A percentile compares a stretch with the other conserved stretches of the same genome.
Evolutionary conservation across 805 yeast genomes (phyloP).

Genomic region (Hanseniaspora vineae): DNA sequence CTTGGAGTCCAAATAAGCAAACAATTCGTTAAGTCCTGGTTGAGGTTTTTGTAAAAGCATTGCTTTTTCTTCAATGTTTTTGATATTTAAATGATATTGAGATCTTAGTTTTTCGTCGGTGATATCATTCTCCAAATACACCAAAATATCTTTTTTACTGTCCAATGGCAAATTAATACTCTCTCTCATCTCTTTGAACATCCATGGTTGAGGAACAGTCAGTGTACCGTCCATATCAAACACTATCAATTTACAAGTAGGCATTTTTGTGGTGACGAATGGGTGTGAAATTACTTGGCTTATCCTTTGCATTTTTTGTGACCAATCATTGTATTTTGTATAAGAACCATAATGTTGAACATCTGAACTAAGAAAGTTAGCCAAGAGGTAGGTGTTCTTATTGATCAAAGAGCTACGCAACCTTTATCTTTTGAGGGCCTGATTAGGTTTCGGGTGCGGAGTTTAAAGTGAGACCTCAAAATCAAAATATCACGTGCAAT

Average conservation of each 20-base stretch:
- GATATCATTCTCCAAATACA: constrained; percentile 31
- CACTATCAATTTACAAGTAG: constrained; percentile 33
- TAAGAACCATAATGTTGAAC: too few species aligned
- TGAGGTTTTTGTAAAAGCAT: constrained; percentile 46
- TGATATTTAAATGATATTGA: constrained; percentile 34
- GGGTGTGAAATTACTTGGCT: background rate
- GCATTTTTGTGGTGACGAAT: background rate
- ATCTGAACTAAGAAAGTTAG: too few species aligned
- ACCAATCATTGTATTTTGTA: too few species aligned
- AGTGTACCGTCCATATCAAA: constrained; percentile 78
- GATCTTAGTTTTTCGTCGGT: constrained; percentile 18
- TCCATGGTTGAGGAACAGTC: constrained; percentile 51
- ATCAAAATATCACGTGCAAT: too few species aligned
- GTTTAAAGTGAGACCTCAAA: too few species aligned
- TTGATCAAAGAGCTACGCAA: too few species aligned
- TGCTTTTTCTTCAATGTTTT: constrained; percentile 45
- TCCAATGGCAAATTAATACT: constrained; percentile 36
- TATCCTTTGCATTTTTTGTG: too few species aligned
- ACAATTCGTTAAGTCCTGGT: constrained; percentile 32
- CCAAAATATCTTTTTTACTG: constrained; percentile 38
- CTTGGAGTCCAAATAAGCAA: constrained; percentile 22
- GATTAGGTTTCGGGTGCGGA: too few species aligned
- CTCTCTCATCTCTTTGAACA: constrained; percentile 46
- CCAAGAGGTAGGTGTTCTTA: too few species aligned
- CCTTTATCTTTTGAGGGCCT: too few species aligned